Evolutionary conservation across 2,329 filamentous ascomycete genomes (phyloP).

Genomic region (Colletotrichum spinosum): DNA sequence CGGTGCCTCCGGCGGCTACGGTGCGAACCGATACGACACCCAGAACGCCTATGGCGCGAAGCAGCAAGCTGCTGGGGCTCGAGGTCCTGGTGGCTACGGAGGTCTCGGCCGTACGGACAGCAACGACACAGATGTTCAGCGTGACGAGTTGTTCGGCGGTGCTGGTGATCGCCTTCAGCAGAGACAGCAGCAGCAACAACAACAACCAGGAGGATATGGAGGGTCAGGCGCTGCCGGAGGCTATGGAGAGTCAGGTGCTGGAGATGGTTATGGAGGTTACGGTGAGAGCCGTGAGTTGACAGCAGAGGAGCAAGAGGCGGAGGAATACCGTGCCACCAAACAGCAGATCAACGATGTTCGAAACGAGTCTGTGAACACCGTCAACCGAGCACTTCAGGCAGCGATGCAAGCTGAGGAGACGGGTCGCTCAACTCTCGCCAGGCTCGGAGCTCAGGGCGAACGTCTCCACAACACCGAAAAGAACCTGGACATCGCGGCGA

Average conservation of each 20-base stretch:
- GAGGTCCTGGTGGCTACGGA: slow-evolving; percentile 70
- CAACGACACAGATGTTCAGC: slow-evolving; percentile 61
- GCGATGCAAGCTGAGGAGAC: slow-evolving; percentile 78
- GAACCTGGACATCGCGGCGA: slow-evolving; percentile 83
- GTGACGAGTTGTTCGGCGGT: slow-evolving; percentile 73
- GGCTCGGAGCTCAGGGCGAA: slow-evolving; percentile 83
- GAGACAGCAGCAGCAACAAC: slow-evolving; percentile 48
- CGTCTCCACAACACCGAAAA: slow-evolving; percentile 84
- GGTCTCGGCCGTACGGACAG: slow-evolving; percentile 63
- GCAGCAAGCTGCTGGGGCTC: slow-evolving; percentile 42
- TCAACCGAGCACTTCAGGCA: slow-evolving; percentile 65
- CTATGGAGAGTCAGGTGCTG: slow-evolving; percentile 9
- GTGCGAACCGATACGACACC: slow-evolving; percentile 44
- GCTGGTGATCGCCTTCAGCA: slow-evolving; percentile 63
- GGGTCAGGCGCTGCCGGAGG: slow-evolving; percentile 36
- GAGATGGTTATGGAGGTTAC: slow-evolving; percentile 60
- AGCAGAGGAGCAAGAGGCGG: slow-evolving; percentile 80
- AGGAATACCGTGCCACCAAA: slow-evolving; percentile 76
- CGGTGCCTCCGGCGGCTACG: slow-evolving; percentile 43
- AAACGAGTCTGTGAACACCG: slow-evolving; percentile 68
- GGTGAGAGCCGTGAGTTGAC: slow-evolving; percentile 82
- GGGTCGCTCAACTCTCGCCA: slow-evolving; percentile 77
- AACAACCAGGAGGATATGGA: slow-evolving; percentile 35
- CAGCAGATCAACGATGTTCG: slow-evolving; percentile 81
- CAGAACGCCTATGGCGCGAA: slow-evolving; percentile 41